A percentile compares a stretch with the other conserved stretches of the same genome.
These are phyloP conservation scores for Aspergillus sparsus DNA, from an alignment of 495 filamentous ascomycete species.

Conservation along the genomic window DNA sequence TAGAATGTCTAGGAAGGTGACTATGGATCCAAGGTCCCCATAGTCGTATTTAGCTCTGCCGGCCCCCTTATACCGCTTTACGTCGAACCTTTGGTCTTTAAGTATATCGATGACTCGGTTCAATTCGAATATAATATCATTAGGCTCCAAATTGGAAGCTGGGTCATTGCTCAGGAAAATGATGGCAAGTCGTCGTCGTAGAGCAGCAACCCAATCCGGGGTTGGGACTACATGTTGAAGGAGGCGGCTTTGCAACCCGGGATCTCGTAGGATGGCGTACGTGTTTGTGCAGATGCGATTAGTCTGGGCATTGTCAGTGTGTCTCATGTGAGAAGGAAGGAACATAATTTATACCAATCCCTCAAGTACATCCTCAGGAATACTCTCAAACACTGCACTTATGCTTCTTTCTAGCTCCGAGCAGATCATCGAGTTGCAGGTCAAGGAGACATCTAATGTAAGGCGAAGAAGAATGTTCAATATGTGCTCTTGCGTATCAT, in stretches of 20 bases:
- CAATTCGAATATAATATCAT: slow-evolving; percentile 52
- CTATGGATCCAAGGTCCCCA: slow-evolving; percentile 59
- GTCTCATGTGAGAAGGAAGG: not conserved
- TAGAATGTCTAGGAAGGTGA: slow-evolving; percentile 68
- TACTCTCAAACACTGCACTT: slow-evolving; percentile 39
- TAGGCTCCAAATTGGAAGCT: slow-evolving; percentile 43
- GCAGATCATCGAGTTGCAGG: slow-evolving; percentile 40
- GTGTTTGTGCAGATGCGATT: slow-evolving; percentile 55
- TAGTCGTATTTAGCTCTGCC: slow-evolving; percentile 61
- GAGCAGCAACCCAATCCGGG: slow-evolving; percentile 54
- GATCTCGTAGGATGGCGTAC: slow-evolving; percentile 49
- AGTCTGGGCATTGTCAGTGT: slow-evolving; percentile 44
- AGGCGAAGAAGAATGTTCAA: slow-evolving; percentile 58
- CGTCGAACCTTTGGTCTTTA: slow-evolving; percentile 48
- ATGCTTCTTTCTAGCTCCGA: slow-evolving; percentile 50
- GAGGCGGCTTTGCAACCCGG: slow-evolving; percentile 57
- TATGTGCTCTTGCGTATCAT: slow-evolving; percentile 35
- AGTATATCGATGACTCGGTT: slow-evolving; percentile 53
- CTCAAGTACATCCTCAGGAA: slow-evolving; percentile 32
- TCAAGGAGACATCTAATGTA: slow-evolving; percentile 56
- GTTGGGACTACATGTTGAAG: slow-evolving; percentile 60
- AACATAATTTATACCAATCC: slow-evolving; percentile 29
- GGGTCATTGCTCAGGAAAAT: slow-evolving; percentile 63
- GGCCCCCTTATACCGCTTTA: slow-evolving; percentile 37
- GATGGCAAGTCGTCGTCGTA: slow-evolving; percentile 73